Base-by-base conservation (phyloP, 352 stramenopile genomes). In the Blastocystis hominis region DNA sequence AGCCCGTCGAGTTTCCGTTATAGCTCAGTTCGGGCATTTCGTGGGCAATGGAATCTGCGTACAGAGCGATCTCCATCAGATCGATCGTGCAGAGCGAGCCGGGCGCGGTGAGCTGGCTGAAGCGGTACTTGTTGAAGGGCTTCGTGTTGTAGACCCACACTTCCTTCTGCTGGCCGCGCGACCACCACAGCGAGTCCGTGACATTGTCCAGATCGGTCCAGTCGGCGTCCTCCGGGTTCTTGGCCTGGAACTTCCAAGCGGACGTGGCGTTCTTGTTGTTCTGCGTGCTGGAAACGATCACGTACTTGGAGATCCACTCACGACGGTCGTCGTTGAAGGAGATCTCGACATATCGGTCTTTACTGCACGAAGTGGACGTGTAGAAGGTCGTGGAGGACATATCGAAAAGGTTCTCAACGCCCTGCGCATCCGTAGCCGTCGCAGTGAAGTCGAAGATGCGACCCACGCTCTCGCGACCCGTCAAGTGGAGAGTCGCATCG, bases 221-320 rank as follows among this genome's bases (percentile, higher is more conserved):
- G 7, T 72, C 62, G 1, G 9, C n/a, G 20, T 78, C 77, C 10
- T 87, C 61, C 6, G 20, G 15, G 44, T 87, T 87, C 44, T 50
- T 78, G n/a, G 44, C 77, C 46, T 87, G 30, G 24, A 87, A 54
- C 10, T 24, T 38, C 77, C 77, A 87, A 15, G 77, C 36, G 20
- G 30, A 24, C 6, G 77, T 55, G 17, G 46, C 42, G 6, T 42
- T 42, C 77, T 87, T 84, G 38, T 84, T 53, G n/a, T 84, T 30
- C n/a, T 66, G 20, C 9, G 3, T 46, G 55, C 54, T 64, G 4
- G 38, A 75, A 34, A 87, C 15, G n/a, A 87, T 55, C 10, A 56
- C 42, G 54, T 87, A 87, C 55, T 87, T 87, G 5, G 38, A 63
- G 36, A 87, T 87, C 62, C 66, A 87, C 53, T 87, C 77, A 10